Conservation (phyloP, 495 filamentous ascomycete species). For the Aspergillus sclerotiicarbonarius region DNA sequence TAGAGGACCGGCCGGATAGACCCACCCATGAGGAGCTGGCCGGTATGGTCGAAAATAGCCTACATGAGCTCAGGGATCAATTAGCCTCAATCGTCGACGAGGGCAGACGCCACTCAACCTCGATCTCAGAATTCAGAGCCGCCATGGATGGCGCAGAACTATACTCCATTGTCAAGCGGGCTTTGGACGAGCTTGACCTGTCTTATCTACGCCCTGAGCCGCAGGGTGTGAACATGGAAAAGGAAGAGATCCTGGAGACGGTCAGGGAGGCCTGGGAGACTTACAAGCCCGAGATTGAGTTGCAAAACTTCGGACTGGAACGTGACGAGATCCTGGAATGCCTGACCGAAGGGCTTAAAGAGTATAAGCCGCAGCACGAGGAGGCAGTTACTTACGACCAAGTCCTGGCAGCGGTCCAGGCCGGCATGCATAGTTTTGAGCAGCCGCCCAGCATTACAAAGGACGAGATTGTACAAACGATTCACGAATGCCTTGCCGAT, state of each 20-base stretch:
- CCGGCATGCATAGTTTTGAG: constrained; percentile 76
- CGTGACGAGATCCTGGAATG: constrained; percentile 84
- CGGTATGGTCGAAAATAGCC: constrained; percentile 71
- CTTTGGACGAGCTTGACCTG: constrained; percentile 62
- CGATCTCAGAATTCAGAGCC: constrained; percentile 45
- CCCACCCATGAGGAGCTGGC: constrained; percentile 68
- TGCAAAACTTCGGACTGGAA: constrained; percentile 85
- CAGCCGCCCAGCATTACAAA: constrained; percentile 65
- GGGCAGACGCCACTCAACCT: constrained; percentile 63
- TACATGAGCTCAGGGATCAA: constrained; percentile 77
- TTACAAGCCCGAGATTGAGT: constrained; percentile 86
- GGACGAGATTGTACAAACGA: constrained; percentile 72
- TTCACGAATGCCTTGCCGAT: constrained; percentile 65
- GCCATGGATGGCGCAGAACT: constrained; percentile 74
- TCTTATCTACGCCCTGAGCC: constrained; percentile 37
- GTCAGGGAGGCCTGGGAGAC: constrained; percentile 86
- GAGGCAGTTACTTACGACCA: constrained; percentile 69
- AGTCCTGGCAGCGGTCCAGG: constrained; percentile 75
- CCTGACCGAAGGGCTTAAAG: constrained; percentile 75
- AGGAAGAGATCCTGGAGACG: constrained; percentile 80
- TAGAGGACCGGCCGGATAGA: constrained; percentile 43
- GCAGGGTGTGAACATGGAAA: constrained; percentile 48
- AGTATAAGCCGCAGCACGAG: constrained; percentile 62
- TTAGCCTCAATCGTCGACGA: constrained; percentile 74
- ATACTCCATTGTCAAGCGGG: constrained; percentile 74